Conservation (phyloP, 2,329 filamentous ascomycete species). For the Fusarium udum region DNA sequence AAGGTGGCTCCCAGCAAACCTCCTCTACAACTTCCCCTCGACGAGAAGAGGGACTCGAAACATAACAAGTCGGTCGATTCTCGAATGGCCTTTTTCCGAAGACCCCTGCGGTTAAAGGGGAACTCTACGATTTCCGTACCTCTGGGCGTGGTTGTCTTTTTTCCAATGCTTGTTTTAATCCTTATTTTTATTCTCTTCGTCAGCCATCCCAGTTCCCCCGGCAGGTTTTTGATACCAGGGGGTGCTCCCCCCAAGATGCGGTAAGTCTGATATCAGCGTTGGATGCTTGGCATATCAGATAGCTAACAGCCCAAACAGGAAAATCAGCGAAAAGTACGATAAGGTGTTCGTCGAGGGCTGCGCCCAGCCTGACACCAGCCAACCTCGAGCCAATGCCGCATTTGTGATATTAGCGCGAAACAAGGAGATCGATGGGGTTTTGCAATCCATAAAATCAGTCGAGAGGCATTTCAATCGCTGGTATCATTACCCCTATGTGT, state of each 20-base stretch:
- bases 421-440: conserved; percentile 93
- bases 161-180: conserved; percentile 89
- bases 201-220: conserved; percentile 84
- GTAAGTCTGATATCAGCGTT: conserved; percentile 59
- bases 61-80: conserved; percentile 55
- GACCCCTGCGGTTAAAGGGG: conserved; percentile 86
- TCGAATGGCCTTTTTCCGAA: conserved; percentile 81
- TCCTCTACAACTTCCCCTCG: conserved; percentile 56
- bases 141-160: conserved; percentile 89
- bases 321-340: conserved; percentile 97
- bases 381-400: conserved; percentile 88
- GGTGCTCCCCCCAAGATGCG: conserved; percentile 89
- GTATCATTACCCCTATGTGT: conserved; percentile 99
- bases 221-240: conserved; percentile 85
- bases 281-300: not conserved
- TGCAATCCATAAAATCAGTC: conserved; percentile 97
- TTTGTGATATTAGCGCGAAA: conserved; percentile 97
- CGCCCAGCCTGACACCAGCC: conserved; percentile 78
- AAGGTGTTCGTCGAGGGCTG: conserved; percentile 96
- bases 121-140: conserved; percentile 95
- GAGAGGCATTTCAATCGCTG: conserved; percentile 99
- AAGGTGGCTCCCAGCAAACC: conserved; percentile 57
- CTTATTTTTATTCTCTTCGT: conserved; percentile 91
- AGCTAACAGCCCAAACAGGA: conserved; percentile 62
- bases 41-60: conserved; percentile 59